phyloP scores from a whole-genome alignment of 2,329 filamentous ascomycete genomes.

The Venturia pyrina region DNA sequence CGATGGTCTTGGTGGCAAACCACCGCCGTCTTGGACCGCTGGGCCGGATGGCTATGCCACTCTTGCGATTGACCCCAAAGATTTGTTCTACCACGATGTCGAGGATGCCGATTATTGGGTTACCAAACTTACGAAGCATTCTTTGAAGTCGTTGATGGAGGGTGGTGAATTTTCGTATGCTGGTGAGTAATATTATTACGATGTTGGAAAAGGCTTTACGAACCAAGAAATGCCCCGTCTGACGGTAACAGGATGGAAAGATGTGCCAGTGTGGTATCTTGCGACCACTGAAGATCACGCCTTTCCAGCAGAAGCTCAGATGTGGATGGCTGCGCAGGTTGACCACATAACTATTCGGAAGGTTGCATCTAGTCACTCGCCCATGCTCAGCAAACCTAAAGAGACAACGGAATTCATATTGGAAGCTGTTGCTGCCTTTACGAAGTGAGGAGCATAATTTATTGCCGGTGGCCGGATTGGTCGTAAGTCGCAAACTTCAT shows the following conservation, averaged over 20 bases:
- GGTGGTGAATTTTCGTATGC: slow-evolving; percentile 6
- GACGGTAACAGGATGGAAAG: neutral
- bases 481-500: neutral
- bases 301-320: slow-evolving; percentile 4
- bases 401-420: slow-evolving; percentile 19
- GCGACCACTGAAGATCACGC: neutral
- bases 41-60: slow-evolving; percentile 34
- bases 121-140: slow-evolving; percentile 31
- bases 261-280: slow-evolving; percentile 8
- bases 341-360: neutral
- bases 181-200: neutral
- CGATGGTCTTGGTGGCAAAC: slow-evolving; percentile 31
- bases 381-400: slow-evolving; percentile 8
- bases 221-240: neutral
- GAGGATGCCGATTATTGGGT: slow-evolving; percentile 36
- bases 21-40: slow-evolving; percentile 33
- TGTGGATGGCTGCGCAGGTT: neutral
- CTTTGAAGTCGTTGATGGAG: slow-evolving; percentile 32
- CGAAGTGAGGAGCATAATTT: neutral
- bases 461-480: no score
- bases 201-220: neutral
- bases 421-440: neutral
- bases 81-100: slow-evolving; percentile 44
- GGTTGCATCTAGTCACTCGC: slow-evolving; percentile 5
- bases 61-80: slow-evolving; percentile 26